Evolutionary conservation across 768 basidiomycete species (phyloP), one percentile per base, ranked within the genome.

Genomic region (Xerocomellus amylosporus): DNA sequence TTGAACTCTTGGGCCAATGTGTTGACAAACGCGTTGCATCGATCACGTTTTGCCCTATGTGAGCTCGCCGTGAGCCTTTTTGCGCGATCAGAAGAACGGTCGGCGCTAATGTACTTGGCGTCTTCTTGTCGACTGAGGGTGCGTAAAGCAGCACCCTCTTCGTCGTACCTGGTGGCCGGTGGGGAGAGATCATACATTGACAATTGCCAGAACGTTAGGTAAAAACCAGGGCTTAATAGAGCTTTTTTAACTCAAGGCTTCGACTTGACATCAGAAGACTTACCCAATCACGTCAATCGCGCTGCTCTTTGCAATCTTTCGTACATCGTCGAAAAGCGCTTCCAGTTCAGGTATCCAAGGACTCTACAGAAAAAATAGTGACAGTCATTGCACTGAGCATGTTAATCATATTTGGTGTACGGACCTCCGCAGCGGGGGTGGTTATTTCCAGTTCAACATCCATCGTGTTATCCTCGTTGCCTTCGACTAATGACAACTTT

Each of bases 131-230:
- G 82, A 63, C 85, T 87, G 28, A 88, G 73, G 5, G 78, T 72
- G 36, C 82, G 78, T 30, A 91, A 69, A 15, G 77, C 74, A 24
- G 80, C 77, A 30, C 83, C 81, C 64, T 93, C 89, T 64, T 90
- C 87, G 42, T 90, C 86, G 57, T 98, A 99, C 55, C 82, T 83
- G 7, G 82, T 65, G 17, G 79, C 76, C 0, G 95, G 93, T 13
- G 90, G 88, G 1, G 83, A 74, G 33, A 98, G 78, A 70, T 99
- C 97, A 64, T 93, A 91, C 33, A 89, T 88, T 1, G 92, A 88
- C 48, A 98, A 72, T 69, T 98, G 95, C 97, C 97, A 99, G 74
- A 98, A 99, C 3, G 95, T 93, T 43, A 91, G 73, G 65, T 94
- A 98, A 74, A 99, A 98, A 3, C 86, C 89, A 28, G 93, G 87